Percentiles rank a stretch among this genome's conserved stretches.
Conservation (phyloP, 2,329 filamentous ascomycete genomes). For the Colletotrichum sp. region DNA sequence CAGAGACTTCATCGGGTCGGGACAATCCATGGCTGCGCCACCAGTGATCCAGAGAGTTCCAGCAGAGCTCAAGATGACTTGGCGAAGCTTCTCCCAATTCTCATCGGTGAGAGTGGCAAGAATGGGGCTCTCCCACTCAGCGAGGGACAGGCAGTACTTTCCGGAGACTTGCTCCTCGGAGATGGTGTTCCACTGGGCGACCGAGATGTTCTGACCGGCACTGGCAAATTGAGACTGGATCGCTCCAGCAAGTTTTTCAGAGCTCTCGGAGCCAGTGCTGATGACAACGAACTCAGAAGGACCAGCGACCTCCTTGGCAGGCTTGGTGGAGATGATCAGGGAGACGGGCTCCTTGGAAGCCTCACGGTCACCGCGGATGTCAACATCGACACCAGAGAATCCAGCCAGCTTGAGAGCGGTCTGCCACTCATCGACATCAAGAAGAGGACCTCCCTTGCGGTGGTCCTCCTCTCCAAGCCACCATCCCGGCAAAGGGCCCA, state of each 20-base stretch:
- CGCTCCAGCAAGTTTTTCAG: neutral
- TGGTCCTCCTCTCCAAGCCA: slow-evolving; percentile 35
- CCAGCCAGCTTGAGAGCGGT: slow-evolving; percentile 6
- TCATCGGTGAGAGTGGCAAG: neutral
- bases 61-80: neutral
- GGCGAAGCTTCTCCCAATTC: slow-evolving; percentile 6
- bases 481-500: slow-evolving; percentile 41
- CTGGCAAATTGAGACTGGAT: neutral
- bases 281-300: neutral
- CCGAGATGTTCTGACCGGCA: neutral
- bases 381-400: slow-evolving; percentile 20
- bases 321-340: slow-evolving; percentile 13
- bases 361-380: slow-evolving; percentile 10
- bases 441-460: slow-evolving; percentile 3
- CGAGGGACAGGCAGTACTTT: slow-evolving; percentile 7
- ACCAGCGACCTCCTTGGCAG: neutral
- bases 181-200: neutral
- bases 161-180: neutral
- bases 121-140: slow-evolving; percentile 3
- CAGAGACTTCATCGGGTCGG: slow-evolving; percentile 7
- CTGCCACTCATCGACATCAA: slow-evolving; percentile 13
- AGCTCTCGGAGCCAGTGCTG: neutral
- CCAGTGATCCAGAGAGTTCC: slow-evolving; percentile 19
- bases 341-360: slow-evolving; percentile 13
- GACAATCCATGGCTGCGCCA: slow-evolving; percentile 13